Base-by-base conservation (phyloP, 2,329 filamentous ascomycete species). In the Aspergillus transmontanensis region DNA sequence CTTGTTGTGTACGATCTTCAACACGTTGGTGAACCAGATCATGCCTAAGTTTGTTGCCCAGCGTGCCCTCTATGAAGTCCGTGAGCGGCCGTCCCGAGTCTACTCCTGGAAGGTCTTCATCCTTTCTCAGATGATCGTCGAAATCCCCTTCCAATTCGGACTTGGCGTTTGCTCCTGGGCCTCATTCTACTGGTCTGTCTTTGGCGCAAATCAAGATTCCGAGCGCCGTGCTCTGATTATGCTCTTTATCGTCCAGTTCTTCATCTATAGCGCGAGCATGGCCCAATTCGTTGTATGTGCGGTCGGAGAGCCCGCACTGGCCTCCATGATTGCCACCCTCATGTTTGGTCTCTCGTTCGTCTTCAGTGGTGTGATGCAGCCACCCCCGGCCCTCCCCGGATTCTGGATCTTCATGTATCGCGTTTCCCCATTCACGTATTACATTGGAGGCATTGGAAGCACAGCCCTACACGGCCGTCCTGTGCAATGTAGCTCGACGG, bases 331-430 rank as follows among this genome's bases (percentile, higher is more conserved):
- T 16, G 50, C 57, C 90, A 53, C 30, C 6, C 50, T 53, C 5
- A 53, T 53, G 50, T 53, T 53, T 23, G 50, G 28, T 53, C 26
- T 53, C 2, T 53, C 50, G 16, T 48, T 58, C 57, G 30, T 41
- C 11, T 45, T 60, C 66, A 32, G 64, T 46, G 46, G 6, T 48
- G n/a, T 5, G 78, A 92, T 60, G 86, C 89, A 64, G 76, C 83
- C 0, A 85, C 88, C 0, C 64, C 71, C 6, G 90, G 81, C 83
- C 0, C 81, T 93, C 1, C 90, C 90, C 0, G 83, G 86, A 0
- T 93, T 93, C 80, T 93, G 90, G 90, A 87, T 87, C 65, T 92
- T 91, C 79, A 92, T 92, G 90, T 90, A 92, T 75, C 84, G 86
- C 30, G 81, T 87, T 11, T 87, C 84, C 0, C 89, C 88, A 0